Conservation (phyloP, 441 rosid species). For the Theobroma grandiflorum region DNA sequence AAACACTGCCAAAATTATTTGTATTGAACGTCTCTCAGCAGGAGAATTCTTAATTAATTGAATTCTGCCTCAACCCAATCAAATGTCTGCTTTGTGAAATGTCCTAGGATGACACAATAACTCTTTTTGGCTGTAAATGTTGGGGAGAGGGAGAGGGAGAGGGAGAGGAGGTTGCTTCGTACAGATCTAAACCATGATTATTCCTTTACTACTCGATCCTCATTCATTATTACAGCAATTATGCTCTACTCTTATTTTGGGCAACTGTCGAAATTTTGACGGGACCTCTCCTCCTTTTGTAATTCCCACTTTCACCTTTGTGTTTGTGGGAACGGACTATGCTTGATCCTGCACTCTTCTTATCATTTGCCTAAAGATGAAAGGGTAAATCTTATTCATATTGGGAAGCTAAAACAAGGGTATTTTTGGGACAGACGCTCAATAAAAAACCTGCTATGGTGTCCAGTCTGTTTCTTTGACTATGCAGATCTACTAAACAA, state of each 20-base stretch:
- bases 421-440: slow-evolving; percentile 13
- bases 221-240: slow-evolving; percentile 23
- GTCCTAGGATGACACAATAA: not conserved
- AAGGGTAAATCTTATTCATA: not conserved
- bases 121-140: not conserved
- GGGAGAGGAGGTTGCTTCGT: slow-evolving; percentile 5
- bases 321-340: slow-evolving; percentile 29
- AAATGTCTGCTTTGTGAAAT: not conserved
- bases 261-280: not conserved
- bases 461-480: slow-evolving; percentile 41
- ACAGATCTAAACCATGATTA: not conserved
- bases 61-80: not conserved
- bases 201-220: not conserved
- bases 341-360: slow-evolving; percentile 20
- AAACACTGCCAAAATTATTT: not conserved
- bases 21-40: not conserved
- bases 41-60: not conserved
- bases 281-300: not conserved
- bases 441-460: slow-evolving; percentile 13
- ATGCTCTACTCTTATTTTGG: not conserved
- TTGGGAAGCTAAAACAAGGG: slow-evolving; percentile 16
- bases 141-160: not conserved
- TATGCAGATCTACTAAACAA: slow-evolving; percentile 18
- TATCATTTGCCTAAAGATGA: slow-evolving; percentile 15
- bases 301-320: not conserved